Evolutionary conservation across 768 basidiomycete species (phyloP), one percentile per base, ranked within the genome.

Genomic region (Hericium coralloides): DNA sequence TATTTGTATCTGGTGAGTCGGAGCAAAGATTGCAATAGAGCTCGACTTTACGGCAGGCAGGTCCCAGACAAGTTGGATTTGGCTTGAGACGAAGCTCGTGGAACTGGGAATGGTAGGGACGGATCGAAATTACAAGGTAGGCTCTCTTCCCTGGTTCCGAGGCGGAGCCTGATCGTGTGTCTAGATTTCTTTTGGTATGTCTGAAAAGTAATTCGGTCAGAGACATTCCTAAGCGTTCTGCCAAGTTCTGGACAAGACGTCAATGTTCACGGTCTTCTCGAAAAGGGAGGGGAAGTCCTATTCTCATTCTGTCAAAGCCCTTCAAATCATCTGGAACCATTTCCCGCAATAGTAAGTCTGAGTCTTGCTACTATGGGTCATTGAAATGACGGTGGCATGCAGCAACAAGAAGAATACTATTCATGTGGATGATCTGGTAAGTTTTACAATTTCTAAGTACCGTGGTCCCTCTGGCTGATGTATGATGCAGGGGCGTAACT

Each of bases 241-340:
- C 63, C 61, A 68, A 83, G 91, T 93, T 0, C 76, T 93, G 22
- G 93, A 95, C 75, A 87, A 91, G 67, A 87, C 82, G 1, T 81
- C 80, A 58, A 95, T 95, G 92, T 95, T 93, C 69, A 86, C 84
- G 4, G 87, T 94, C 2, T 92, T 92, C 69, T 81, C 83, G 1
- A 81, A 82, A 62, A 75, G 84, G 26, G 82, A 89, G 55, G 84
- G 79, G 4, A 83, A 89, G 66, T 78, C 84, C 8, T 89, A 85
- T 78, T 80, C 81, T 51, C 92, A 93, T 66, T 84, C 82, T 38
- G 89, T 92, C 37, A 92, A 92, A 66, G 78, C 88, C 5, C 76
- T 92, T 10, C 82, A 87, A 63, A 89, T 93, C 49, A 87, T 95
- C 52, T 95, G 91, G 91, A 87, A 86, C 60, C 82, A 85, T 63